Percentiles rank a stretch among this genome's conserved stretches.
Evolutionary conservation across 306 rosid species (phyloP).

Genomic region (Fragaria ananassa): DNA sequence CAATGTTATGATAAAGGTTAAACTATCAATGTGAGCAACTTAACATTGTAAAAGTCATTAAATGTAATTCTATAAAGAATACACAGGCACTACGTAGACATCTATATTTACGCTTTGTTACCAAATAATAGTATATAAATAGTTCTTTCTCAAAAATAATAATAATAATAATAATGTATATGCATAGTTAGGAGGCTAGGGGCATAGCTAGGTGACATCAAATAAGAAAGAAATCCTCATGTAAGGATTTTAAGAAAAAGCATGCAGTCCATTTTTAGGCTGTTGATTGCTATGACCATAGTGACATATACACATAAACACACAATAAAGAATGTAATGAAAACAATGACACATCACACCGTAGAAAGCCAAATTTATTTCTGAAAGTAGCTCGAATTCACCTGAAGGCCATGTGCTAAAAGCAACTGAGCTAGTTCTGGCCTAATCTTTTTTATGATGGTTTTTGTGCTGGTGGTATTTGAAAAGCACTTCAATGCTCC

Average conservation of each 20-base stretch:
- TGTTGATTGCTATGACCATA: too few relatives aligned
- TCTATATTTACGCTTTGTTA: neutral
- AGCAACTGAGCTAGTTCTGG: slow-evolving; percentile 59
- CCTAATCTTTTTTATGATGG: slow-evolving; percentile 61
- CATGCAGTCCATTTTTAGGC: neutral
- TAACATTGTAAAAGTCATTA: neutral
- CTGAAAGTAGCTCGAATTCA: slow-evolving; percentile 23
- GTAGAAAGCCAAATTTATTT: too few relatives aligned
- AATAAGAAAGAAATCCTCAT: neutral
- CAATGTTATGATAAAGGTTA: neutral
- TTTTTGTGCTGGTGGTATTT: slow-evolving; percentile 50
- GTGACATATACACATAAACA: neutral
- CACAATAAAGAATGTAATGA: neutral
- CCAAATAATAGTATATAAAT: too few relatives aligned
- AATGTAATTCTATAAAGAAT: neutral
- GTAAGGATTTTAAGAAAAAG: neutral
- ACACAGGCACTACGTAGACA: neutral
- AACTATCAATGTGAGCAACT: neutral
- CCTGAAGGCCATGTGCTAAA: slow-evolving; percentile 89
- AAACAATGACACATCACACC: neutral
- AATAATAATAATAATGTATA: too few relatives aligned
- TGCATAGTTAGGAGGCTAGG: neutral
- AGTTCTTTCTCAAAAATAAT: too few relatives aligned
- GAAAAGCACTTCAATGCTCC: slow-evolving; percentile 74
- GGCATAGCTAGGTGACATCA: neutral